Evolutionary conservation across 768 basidiomycete species (phyloP), one percentile per base, ranked within the genome.

Genomic region (Podaxis rugospora): DNA sequence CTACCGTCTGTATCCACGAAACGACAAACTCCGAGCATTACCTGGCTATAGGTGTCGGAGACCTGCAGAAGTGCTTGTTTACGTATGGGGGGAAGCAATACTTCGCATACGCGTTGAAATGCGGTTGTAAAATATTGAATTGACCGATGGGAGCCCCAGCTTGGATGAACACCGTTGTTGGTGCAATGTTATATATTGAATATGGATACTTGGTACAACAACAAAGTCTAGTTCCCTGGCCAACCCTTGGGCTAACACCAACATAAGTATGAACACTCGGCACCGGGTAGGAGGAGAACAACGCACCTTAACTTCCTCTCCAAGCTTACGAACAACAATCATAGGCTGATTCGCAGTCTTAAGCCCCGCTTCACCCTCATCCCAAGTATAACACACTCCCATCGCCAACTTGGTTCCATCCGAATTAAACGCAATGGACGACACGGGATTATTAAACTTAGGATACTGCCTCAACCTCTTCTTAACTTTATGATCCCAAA

Each of bases 401-500:
- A 94, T 81, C 1, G 92, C 94, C 16, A 96, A 75, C 63, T 87
- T 87, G 37, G 84, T 82, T 1, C 94, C 95, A 63, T 95, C 90
- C 25, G 83, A 86, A 62, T 88, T 93, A 74, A 95, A 96, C 0
- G 89, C 83, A 42, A 95, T 77, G 0, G 88, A 83, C 0, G 92
- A 85, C n/a, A 97, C 86, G 2, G 88, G 81, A 0, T 84, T 80
- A 3, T 80, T 74, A 74, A 87, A 94, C 69, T 92, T 92, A 0
- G 89, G 87, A 64, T 92, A 95, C 66, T 96, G 94, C 25, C 94
- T 87, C 56, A 98, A 77, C 1, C 97, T 87, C 71, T 98, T 98
- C 78, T 98, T 97, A 57, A 95, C 89, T 65, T 89, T 88, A 74
- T 95, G 94, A 70, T 98, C 97, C 97, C 97, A 99, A 62, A 98